Base-by-base conservation (phyloP, 192 early-diverging fungal species). In the Rhizophagus prolifer region DNA sequence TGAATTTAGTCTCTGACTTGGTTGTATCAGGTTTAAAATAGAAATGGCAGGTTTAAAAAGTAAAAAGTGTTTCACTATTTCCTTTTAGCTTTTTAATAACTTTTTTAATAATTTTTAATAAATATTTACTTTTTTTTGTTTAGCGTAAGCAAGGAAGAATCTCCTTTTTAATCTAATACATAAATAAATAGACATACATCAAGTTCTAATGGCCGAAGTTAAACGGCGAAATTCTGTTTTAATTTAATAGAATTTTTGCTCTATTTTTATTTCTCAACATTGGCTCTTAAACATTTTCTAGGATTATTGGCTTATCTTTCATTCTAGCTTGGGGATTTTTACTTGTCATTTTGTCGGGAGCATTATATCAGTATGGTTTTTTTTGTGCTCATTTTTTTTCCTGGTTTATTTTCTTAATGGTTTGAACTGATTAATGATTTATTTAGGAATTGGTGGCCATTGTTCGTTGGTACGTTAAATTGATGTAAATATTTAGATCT, bases 381-480 rank as follows among this genome's bases (percentile, higher is more conserved):
- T 28, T 30, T 25, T 21, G 9, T 13, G 21, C 12, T 63, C 7
- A 8, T 13, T 4, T 7, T 9, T 28, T 63, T 63, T 30, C 26
- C 0, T 5, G 4, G 5, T n/a, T 63, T 30, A 14, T 63, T 63
- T 28, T 12, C 30, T 30, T 28, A 25, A 4, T 5, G 50, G 6
- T 54, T 54, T 7, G 3, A 21, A 54, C 19, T 54, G 14, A 21
- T 54, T 54, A 54, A 21, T 21, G 12, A n/a, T 63, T 28, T 63
- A 14, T 28, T 26, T 25, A 28, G 23, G 28, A 63, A 30, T 63
- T 25, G 61, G 61, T 30, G 61, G 23, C 61, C 61, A 63, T 63
- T 63, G 26, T 63, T 63, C 21, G 61, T 63, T 63, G 61, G 61
- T 63, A 63, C 21, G 50, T 19, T 54, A 54, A 21, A 54, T 21